These are phyloP conservation scores for Gamsiella multidivaricata DNA, from an alignment of 192 early-diverging fungal genomes.

Conservation along the genomic window DNA sequence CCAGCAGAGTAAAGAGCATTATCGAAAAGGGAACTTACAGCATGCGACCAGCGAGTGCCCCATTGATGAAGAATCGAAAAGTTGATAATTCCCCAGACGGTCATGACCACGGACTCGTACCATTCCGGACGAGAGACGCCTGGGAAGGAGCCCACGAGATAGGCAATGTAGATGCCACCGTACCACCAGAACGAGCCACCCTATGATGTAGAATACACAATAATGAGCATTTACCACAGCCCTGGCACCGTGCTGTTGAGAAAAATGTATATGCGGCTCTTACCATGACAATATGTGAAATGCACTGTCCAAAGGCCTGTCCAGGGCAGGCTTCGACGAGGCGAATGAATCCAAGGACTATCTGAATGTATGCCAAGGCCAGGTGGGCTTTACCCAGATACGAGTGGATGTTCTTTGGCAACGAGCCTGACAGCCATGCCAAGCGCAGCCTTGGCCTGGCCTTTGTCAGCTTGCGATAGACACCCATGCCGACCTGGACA, in stretches of 20 bases:
- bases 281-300: constrained; percentile 56
- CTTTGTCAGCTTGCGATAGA: constrained; percentile 43
- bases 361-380: constrained; percentile 46
- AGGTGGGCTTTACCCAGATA: constrained; percentile 45
- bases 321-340: constrained; percentile 39
- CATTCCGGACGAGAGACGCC: constrained; percentile 52
- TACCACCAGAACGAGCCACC: constrained; percentile 56
- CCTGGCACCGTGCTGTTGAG: no score
- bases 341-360: constrained; percentile 44
- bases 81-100: constrained; percentile 57
- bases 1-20: no score
- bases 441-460: constrained; percentile 18
- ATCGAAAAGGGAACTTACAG: constrained; percentile 28
- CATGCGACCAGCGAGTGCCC: constrained; percentile 56
- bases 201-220: not conserved
- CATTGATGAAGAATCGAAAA: constrained; percentile 54
- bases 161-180: constrained; percentile 57
- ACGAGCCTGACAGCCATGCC: constrained; percentile 13
- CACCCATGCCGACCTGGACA: constrained; percentile 48
- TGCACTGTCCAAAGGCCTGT: constrained; percentile 48
- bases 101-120: constrained; percentile 55
- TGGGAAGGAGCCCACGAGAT: constrained; percentile 56
- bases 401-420: constrained; percentile 33
- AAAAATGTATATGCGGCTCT: not conserved
- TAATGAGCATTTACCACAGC: not conserved